Evolutionary conservation across 306 rosid genomes (phyloP).

Genomic region (Clitoria ternatea): DNA sequence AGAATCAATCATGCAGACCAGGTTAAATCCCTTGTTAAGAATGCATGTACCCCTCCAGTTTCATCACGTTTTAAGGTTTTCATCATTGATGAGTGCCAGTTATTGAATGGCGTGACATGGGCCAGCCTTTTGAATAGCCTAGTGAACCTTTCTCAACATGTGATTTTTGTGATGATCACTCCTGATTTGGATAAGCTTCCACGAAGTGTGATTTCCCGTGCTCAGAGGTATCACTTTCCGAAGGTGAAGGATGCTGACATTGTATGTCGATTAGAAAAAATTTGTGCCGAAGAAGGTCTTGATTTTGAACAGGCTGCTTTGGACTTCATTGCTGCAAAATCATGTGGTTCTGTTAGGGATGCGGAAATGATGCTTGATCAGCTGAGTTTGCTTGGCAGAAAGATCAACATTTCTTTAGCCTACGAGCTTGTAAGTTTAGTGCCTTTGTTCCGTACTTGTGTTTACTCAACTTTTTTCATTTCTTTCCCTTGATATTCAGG

Average conservation of each 20-base stretch:
- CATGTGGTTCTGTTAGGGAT: conserved; percentile 81
- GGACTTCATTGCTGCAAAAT: conserved; percentile 64
- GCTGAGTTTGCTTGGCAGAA: conserved; percentile 77
- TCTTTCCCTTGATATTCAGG: neutral
- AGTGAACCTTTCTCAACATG: conserved; percentile 55
- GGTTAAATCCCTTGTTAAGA: conserved; percentile 61
- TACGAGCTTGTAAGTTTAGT: conserved; percentile 69
- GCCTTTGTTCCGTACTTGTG: neutral
- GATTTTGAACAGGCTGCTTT: conserved; percentile 68
- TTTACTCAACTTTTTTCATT: neutral
- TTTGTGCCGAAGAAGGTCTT: conserved; percentile 62
- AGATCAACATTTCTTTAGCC: conserved; percentile 51
- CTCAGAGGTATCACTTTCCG: conserved; percentile 70
- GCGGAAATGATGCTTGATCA: conserved; percentile 95
- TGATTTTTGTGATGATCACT: conserved; percentile 75
- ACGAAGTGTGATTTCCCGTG: conserved; percentile 57
- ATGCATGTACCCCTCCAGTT: conserved; percentile 51
- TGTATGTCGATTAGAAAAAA: conserved; percentile 48
- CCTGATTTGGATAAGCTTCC: conserved; percentile 72
- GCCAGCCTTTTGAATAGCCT: conserved; percentile 53
- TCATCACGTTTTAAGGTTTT: conserved; percentile 73
- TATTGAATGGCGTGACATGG: conserved; percentile 66
- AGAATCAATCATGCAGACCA: conserved; percentile 60
- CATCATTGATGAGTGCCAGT: conserved; percentile 83
- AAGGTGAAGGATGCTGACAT: conserved; percentile 68